Evolutionary conservation across 306 rosid species (phyloP).

Genomic region (Pyrus pyrifolia): DNA sequence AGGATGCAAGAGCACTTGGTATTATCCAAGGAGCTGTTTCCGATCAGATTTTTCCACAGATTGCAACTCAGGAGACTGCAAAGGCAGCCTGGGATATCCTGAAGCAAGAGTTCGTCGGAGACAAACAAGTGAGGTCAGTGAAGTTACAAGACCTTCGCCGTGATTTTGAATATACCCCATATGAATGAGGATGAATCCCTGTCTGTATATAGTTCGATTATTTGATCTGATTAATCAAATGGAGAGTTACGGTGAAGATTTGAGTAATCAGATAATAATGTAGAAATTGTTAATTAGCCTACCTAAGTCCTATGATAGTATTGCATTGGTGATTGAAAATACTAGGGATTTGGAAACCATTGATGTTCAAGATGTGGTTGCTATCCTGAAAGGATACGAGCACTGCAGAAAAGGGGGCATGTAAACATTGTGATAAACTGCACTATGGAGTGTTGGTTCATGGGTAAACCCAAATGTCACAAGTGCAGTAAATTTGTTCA

Average conservation of each 20-base stretch:
- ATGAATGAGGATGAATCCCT: neutral
- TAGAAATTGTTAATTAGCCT: too few relatives aligned
- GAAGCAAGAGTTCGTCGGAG: neutral
- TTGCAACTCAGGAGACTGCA: neutral
- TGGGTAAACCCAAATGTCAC: too few relatives aligned
- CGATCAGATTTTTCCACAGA: neutral
- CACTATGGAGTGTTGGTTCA: too few relatives aligned
- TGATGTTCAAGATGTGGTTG: neutral
- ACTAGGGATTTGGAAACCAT: too few relatives aligned
- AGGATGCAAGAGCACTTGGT: neutral
- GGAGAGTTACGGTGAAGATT: neutral
- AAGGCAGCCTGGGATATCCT: neutral
- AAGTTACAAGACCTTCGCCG: neutral
- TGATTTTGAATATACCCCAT: neutral
- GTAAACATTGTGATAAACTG: too few relatives aligned
- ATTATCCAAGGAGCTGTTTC: neutral
- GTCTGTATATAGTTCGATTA: neutral
- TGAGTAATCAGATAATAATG: too few relatives aligned
- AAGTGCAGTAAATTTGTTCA: neutral
- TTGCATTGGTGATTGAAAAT: too few relatives aligned
- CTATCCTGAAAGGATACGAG: neutral
- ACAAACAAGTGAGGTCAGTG: neutral
- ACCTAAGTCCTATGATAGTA: too few relatives aligned
- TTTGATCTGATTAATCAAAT: neutral
- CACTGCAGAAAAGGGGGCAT: too few relatives aligned